A percentile compares a stretch with the other conserved stretches of the same genome.
phyloP scores from a whole-genome alignment of 2,329 filamentous ascomycete species.

The Monosporascus sp. region DNA sequence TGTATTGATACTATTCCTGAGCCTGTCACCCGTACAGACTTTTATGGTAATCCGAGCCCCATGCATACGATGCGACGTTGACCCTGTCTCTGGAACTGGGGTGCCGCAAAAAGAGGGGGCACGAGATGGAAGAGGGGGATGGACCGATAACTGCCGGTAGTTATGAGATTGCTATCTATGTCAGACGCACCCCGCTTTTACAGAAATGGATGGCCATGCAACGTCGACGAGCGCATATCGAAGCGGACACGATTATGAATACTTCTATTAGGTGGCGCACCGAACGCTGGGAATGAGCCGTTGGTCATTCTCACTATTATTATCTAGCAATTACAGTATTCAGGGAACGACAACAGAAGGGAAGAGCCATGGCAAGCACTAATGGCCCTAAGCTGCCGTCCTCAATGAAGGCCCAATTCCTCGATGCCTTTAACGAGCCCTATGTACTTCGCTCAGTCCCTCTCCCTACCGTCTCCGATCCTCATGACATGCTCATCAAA shows the following conservation, averaged over 20 bases:
- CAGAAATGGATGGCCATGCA: neutral
- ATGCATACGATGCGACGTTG: neutral
- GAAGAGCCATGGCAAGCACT: neutral
- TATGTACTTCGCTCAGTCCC: constrained; percentile 32
- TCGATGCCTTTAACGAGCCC: constrained; percentile 36
- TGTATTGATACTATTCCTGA: no score
- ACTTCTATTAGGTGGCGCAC: neutral
- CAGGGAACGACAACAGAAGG: neutral
- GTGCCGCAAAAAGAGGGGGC: neutral
- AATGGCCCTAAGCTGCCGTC: constrained; percentile 5
- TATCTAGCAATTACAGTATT: no score
- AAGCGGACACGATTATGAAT: no score
- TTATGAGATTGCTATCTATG: neutral
- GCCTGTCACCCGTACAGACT: no score
- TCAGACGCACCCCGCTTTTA: neutral
- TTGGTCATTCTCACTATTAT: no score
- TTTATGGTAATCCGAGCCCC: neutral
- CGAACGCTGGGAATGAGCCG: neutral
- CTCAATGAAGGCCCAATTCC: constrained; percentile 35
- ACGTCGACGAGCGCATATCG: neutral
- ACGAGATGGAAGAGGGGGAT: neutral
- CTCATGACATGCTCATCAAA: constrained; percentile 38
- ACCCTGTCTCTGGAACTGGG: neutral
- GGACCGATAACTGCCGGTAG: neutral
- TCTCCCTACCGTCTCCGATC: constrained; percentile 23